These are phyloP conservation scores for Pythium graminicola DNA, from an alignment of 352 stramenopile genomes.

Conservation along the genomic window DNA sequence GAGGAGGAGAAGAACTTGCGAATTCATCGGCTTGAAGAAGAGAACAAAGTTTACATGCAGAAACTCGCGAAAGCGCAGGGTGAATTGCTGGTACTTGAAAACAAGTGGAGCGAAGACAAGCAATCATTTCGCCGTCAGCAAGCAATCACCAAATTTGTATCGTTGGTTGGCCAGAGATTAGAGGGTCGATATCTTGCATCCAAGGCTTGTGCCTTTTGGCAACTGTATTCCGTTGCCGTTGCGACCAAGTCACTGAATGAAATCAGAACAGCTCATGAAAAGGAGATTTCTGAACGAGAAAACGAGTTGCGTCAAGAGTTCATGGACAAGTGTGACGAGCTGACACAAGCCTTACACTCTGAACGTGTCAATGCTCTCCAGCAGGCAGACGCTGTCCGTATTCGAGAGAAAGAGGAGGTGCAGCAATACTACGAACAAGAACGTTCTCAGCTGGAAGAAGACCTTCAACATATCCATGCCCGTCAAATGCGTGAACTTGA, in stretches of 20 bases:
- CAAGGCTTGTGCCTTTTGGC: slow-evolving; percentile 30
- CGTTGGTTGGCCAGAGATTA: slow-evolving; percentile 21
- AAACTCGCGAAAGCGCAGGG: slow-evolving; percentile 52
- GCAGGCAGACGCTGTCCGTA: slow-evolving; percentile 35
- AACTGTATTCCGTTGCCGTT: neutral
- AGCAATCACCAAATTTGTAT: slow-evolving; percentile 20
- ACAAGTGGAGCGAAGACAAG: slow-evolving; percentile 36
- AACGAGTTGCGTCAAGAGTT: slow-evolving; percentile 37
- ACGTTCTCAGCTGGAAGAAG: slow-evolving; percentile 47
- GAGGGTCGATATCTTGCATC: slow-evolving; percentile 14
- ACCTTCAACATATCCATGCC: slow-evolving; percentile 25
- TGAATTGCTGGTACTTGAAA: slow-evolving; percentile 48
- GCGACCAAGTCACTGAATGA: neutral
- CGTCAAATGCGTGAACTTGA: slow-evolving; percentile 30
- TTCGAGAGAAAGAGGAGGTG: slow-evolving; percentile 47
- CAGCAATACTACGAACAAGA: slow-evolving; percentile 51
- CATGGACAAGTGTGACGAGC: slow-evolving; percentile 53
- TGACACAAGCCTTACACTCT: slow-evolving; percentile 45
- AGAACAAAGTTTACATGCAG: slow-evolving; percentile 40
- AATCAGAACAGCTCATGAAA: slow-evolving; percentile 13
- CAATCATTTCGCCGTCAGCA: slow-evolving; percentile 27
- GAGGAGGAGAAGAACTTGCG: slow-evolving; percentile 59
- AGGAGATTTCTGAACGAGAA: slow-evolving; percentile 33
- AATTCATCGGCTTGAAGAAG: slow-evolving; percentile 44
- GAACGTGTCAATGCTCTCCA: slow-evolving; percentile 39